phyloP scores from a whole-genome alignment of 2,329 filamentous ascomycete species.

The Cordyceps fumosorosea region DNA sequence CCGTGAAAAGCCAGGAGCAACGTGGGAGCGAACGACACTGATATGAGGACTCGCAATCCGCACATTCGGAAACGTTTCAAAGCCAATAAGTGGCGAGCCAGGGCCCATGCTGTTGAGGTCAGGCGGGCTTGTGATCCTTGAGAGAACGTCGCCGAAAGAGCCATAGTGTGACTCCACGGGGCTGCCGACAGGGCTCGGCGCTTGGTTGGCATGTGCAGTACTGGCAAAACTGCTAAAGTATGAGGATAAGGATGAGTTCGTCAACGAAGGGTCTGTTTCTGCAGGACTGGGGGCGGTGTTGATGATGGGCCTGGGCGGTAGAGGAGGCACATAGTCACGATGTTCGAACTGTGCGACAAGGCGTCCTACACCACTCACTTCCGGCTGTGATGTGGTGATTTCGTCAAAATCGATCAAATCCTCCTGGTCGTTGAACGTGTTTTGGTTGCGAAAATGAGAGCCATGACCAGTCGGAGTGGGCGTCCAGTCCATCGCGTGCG shows the following conservation, averaged over 20 bases:
- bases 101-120: conserved; percentile 22
- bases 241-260: conserved; percentile 23
- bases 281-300: conserved; percentile 23
- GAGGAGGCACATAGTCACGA: conserved; percentile 29
- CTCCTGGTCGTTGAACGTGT: conserved; percentile 9
- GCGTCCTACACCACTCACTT: conserved; percentile 27
- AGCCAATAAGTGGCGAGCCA: conserved; percentile 24
- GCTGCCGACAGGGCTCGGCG: conserved; percentile 27
- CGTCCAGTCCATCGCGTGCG: conserved; percentile 32
- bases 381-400: conserved; percentile 10
- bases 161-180: conserved; percentile 28
- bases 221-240: conserved; percentile 26
- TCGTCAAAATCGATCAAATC: conserved; percentile 18
- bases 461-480: conserved; percentile 25
- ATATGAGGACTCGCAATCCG: conserved; percentile 23
- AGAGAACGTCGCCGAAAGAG: conserved; percentile 22
- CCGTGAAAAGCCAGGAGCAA: conserved; percentile 10
- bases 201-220: conserved; percentile 20
- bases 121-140: conserved; percentile 27
- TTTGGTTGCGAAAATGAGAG: conserved; percentile 14
- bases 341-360: conserved; percentile 37
- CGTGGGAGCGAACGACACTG: conserved; percentile 15
- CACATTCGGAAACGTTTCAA: conserved; percentile 27
- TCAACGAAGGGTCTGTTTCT: conserved; percentile 20
- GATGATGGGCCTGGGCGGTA: conserved; percentile 28